Evolutionary conservation across 164 flowering plant genomes (phyloP).

Genomic region (Kalanchoe fedtschenkoi): DNA sequence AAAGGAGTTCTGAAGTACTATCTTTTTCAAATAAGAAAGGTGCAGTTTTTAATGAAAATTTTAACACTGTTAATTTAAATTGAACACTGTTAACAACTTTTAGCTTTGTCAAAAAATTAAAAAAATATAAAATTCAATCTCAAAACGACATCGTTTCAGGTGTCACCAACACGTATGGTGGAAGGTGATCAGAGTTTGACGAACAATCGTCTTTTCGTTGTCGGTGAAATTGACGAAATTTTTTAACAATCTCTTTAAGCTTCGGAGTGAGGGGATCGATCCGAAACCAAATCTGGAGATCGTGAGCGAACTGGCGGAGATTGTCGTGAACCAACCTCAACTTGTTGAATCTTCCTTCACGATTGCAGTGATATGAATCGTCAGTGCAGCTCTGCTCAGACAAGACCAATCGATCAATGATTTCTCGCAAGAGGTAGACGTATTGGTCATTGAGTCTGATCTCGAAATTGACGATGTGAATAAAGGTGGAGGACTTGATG

Average conservation of each 20-base stretch:
- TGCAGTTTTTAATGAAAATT: no score
- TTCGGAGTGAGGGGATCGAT: conserved; percentile 45
- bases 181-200: conserved; percentile 44
- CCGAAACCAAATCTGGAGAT: conserved; percentile 43
- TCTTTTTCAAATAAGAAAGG: no score
- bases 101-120: no score
- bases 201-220: conserved; percentile 51
- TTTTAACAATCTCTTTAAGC: conserved; percentile 43
- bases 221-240: conserved; percentile 44
- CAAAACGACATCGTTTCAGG: conserved; percentile 31
- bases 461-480: conserved; percentile 76
- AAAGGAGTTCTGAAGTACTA: no score
- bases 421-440: conserved; percentile 72
- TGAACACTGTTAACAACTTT: no score
- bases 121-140: no score
- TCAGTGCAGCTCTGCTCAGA: conserved; percentile 17
- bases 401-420: conserved; percentile 33
- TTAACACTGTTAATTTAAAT: no score
- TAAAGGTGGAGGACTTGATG: conserved; percentile 28
- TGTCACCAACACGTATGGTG: conserved; percentile 43
- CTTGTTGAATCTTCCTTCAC: conserved; percentile 55
- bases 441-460: conserved; percentile 78
- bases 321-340: conserved; percentile 45
- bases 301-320: conserved; percentile 59
- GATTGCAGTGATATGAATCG: conserved; percentile 58